A percentile compares a stretch with the other conserved stretches of the same genome.
These are phyloP conservation scores for Ophiosphaerella narmari DNA, from an alignment of 2,329 filamentous ascomycete species.

Conservation along the genomic window DNA sequence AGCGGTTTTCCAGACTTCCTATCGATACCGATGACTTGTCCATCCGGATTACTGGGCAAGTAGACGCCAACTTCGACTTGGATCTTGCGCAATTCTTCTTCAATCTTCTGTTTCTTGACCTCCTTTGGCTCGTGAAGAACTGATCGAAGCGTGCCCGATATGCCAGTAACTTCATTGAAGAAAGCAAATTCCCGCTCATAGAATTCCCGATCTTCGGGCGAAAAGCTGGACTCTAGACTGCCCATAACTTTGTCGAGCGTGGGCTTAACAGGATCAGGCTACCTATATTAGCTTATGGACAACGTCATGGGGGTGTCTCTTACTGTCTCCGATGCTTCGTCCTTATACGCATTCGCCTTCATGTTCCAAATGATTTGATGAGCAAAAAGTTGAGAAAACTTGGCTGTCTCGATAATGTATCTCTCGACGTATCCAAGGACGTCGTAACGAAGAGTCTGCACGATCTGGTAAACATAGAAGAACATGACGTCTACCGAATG, in stretches of 20 bases:
- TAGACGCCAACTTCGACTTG: slow-evolving; percentile 97
- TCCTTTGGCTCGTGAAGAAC: slow-evolving; percentile 90
- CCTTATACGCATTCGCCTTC: slow-evolving; percentile 98
- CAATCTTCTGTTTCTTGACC: slow-evolving; percentile 98
- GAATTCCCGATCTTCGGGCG: slow-evolving; percentile 76
- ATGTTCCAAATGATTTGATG: slow-evolving; percentile 99
- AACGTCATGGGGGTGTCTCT: slow-evolving; percentile 42
- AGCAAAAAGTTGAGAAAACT: slow-evolving; percentile 96
- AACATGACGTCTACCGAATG: slow-evolving; percentile 97
- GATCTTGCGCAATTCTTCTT: slow-evolving; percentile 96
- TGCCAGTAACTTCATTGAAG: slow-evolving; percentile 93
- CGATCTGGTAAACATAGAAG: slow-evolving; percentile 98
- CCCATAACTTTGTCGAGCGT: slow-evolving; percentile 88
- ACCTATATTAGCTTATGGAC: not conserved
- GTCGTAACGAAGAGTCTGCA: slow-evolving; percentile 93
- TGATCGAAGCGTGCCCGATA: slow-evolving; percentile 94
- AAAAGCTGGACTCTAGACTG: slow-evolving; percentile 82
- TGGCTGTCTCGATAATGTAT: slow-evolving; percentile 95
- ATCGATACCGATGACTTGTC: slow-evolving; percentile 96
- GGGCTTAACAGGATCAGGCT: slow-evolving; percentile 91
- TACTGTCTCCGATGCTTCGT: slow-evolving; percentile 86
- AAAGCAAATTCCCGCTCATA: slow-evolving; percentile 97
- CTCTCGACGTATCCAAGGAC: slow-evolving; percentile 90
- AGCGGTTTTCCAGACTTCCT: slow-evolving; percentile 96
- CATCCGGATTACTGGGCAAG: slow-evolving; percentile 94